Evolutionary conservation across 306 rosid species (phyloP), one percentile per base, ranked within the genome.

Genomic region (Aeschynomene evenia): DNA sequence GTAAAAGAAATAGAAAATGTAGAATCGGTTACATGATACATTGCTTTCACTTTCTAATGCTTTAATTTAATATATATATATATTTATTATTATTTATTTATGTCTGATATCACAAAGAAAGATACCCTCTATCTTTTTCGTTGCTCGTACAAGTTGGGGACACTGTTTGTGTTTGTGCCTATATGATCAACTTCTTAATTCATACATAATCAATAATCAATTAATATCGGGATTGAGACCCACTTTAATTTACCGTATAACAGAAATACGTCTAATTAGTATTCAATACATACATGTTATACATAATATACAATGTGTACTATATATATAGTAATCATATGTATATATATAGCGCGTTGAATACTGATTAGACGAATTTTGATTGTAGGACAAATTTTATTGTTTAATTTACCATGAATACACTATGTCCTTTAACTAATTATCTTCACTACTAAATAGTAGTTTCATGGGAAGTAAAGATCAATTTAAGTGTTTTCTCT

Each of bases 81-180:
- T n/a, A n/a, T n/a, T n/a, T n/a, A n/a, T n/a, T n/a, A n/a, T n/a
- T n/a, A n/a, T n/a, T n/a, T n/a, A n/a, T n/a, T 22, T 11, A 24
- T 70, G 76, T 77, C 65, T 52, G 43, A 31, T 56, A 43, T 21
- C 28, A 61, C 43, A 26, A 62, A 49, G 58, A 70, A 43, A 71
- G 68, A 77, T 54, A 37, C 70, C 71, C 29, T 21, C 48, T 18
- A 11, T 45, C 71, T 23, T 79, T 67, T 66, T 72, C 79, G 8
- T 66, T 36, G 75, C 60, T 52, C 19, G 73, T 48, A 71, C 64
- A 1, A 54, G 34, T 14, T 65, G 16, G 70, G 63, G 68, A 68
- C 79, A 31, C 59, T 64, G 39, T 29, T 74, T 33, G 16, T 64
- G 39, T 29, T 74, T 33, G 16, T 28, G 48, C 72, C 66, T 54